These are phyloP conservation scores for Auricularia cornea DNA, from an alignment of 768 basidiomycete genomes.

Conservation along the genomic window DNA sequence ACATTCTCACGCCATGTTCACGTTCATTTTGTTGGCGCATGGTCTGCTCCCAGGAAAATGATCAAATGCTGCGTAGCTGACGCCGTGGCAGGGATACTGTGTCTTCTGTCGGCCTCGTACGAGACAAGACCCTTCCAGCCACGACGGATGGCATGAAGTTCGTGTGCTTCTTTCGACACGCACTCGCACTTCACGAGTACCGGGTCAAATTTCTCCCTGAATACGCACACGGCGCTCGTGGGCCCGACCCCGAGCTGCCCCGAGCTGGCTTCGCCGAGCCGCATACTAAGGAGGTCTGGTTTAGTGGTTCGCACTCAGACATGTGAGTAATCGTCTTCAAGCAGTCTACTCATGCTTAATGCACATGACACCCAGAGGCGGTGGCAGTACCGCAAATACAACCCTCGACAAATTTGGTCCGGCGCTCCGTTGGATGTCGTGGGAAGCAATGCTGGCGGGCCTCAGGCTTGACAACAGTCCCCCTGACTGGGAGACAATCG, in stretches of 20 bases:
- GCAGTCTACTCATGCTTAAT: not conserved
- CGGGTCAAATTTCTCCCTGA: slow-evolving; percentile 42
- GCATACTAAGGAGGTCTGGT: slow-evolving; percentile 35
- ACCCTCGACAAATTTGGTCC: slow-evolving; percentile 8
- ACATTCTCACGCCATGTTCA: slow-evolving; percentile 30
- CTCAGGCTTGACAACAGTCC: slow-evolving; percentile 13
- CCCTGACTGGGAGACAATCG: not conserved
- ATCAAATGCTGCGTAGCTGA: not conserved
- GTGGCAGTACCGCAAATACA: slow-evolving; percentile 10
- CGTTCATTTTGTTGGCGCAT: slow-evolving; percentile 39
- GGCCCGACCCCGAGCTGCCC: not conserved
- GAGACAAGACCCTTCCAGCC: slow-evolving; percentile 24
- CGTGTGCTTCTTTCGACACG: slow-evolving; percentile 38
- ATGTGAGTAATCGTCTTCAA: slow-evolving; percentile 22
- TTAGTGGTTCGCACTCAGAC: slow-evolving; percentile 32
- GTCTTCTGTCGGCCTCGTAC: slow-evolving; percentile 34
- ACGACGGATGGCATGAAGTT: slow-evolving; percentile 22
- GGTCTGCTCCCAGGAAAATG: slow-evolving; percentile 19
- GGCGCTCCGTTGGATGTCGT: slow-evolving; percentile 27
- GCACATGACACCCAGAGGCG: slow-evolving; percentile 9
- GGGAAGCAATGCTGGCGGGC: slow-evolving; percentile 20
- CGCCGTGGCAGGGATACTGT: not conserved
- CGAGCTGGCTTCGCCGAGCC: slow-evolving; percentile 5
- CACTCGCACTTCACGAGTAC: slow-evolving; percentile 38
- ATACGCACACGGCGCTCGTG: slow-evolving; percentile 25